Evolutionary conservation across 2,329 filamentous ascomycete genomes (phyloP), one percentile per base, ranked within the genome.

Genomic region (Hypoxylon sp.): DNA sequence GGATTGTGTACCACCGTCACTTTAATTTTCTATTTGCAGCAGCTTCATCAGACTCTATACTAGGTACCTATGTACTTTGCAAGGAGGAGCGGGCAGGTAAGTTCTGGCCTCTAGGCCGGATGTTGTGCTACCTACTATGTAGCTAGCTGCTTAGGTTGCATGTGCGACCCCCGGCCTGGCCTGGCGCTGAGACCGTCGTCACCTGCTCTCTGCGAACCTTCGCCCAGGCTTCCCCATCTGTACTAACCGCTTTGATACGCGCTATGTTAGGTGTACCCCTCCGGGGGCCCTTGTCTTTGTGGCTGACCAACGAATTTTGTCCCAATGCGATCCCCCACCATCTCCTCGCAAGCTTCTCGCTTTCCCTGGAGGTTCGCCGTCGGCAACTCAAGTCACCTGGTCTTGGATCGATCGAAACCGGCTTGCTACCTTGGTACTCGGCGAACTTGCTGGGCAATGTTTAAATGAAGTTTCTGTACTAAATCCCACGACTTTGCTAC

Each of bases 281-380:
- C n/a, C n/a, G n/a, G n/a, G n/a, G n/a, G 51, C 38, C 65, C 56
- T 32, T 66, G 63, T 44, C 44, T 28, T 38, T 58, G 57, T 67
- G 40, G 56, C 50, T 64, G 45, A 57, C 61, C 56, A 69, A 54
- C 64, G 0, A 64, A 42, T 11, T 38, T n/a, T 32, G 12, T 53
- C 7, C 53, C 44, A 69, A 67, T 67, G 56, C 64, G 48, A 62
- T 53, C 49, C 66, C 67, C 67, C 67, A 64, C 64, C 46, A 64
- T 62, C 61, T 62, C 51, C 55, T 65, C 62, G 58, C 46, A 20
- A n/a, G 40, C 46, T 58, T 44, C 42, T 67, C 51, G 33, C 50
- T 62, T 58, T 63, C 52, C 42, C 52, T 58, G 38, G 58, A 59
- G 55, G 55, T 60, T 64, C 56, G 52, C 60, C 52, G 65, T 61